Base-by-base conservation (phyloP, 805 yeast species). In the Millerago galiae region DNA sequence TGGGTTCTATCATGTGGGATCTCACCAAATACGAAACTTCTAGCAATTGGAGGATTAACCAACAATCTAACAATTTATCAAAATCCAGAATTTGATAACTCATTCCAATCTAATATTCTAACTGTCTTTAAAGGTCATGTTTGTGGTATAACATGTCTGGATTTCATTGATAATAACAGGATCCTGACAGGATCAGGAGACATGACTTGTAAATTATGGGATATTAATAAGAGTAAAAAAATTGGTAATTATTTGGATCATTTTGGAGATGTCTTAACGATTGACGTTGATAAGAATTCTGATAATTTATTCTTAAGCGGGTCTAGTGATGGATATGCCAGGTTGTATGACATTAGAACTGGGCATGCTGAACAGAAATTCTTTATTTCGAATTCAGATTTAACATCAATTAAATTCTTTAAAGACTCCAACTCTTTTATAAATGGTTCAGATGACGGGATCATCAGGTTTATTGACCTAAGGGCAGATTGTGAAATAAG, bases 21-120 rank as follows among this genome's bases (percentile, higher is more conserved):
- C 24, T 75, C 90, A 1, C 87, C 89, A 1, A 71, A 75, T 40
- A 81, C 83, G 1, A 65, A 68, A 35, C 58, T 80, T 10, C 80
- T 82, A 6, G 96, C 95, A 0, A 74, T 83, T 47, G 96, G 85
- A 0, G 96, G 96, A 0, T 67, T 89, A 46, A 90, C 84, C 46
- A 89, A 89, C 56, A 72, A 75, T 25, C 81, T 95, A 54, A 78
- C 91, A 1, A 66, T 89, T 7, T 86, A 86, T 59, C 68, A 75
- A 27, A 57, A 74, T 18, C 54, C 42, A 10, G 50, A 47, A 26
- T 58, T 64, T 3, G 59, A 47, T 44, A 65, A 45, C 15, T 50
- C 49, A 5, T 58, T 66, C 24, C 70, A 66, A 43, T 72, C 67
- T 44, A 60, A 63, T 31, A 67, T 77, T 8, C 67, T 72, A 27